phyloP scores from a whole-genome alignment of 139 green algal species.

The Trebouxia sp. region DNA sequence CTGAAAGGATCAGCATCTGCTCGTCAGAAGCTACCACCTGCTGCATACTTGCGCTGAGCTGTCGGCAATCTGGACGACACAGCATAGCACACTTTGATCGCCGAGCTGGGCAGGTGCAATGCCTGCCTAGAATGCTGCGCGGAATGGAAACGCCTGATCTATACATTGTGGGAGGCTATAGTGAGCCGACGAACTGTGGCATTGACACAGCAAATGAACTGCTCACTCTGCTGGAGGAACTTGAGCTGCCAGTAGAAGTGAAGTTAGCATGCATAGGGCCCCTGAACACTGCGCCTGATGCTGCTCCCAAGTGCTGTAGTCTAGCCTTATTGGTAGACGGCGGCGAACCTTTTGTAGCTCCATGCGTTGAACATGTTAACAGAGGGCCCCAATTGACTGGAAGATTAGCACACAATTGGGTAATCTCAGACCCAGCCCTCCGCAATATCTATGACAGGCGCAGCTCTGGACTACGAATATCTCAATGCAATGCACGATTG shows the following conservation, averaged over 20 bases:
- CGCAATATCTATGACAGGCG: too few species aligned
- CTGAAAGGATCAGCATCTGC: not conserved
- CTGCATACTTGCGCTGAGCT: conserved; percentile 3
- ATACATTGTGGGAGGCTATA: not conserved
- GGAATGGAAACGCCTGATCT: not conserved
- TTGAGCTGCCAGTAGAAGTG: not conserved
- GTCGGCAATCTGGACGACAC: not conserved
- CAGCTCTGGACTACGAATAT: too few species aligned
- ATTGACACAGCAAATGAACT: not conserved
- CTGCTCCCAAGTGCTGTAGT: not conserved
- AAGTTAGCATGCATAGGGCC: not conserved
- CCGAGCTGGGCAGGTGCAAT: not conserved
- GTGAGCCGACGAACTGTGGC: not conserved
- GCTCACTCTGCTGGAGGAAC: not conserved
- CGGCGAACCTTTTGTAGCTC: not conserved
- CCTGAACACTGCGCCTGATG: not conserved
- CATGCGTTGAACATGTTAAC: too few species aligned
- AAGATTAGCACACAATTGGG: too few species aligned
- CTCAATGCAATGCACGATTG: too few species aligned
- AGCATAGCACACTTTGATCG: not conserved
- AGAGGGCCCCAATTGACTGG: not conserved
- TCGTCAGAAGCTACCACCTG: conserved; percentile 7
- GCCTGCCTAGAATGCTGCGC: not conserved
- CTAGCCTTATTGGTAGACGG: not conserved
- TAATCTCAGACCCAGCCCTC: too few species aligned